Conservation (phyloP, 164 flowering plant genomes). For the Vitis rotundifolia region DNA sequence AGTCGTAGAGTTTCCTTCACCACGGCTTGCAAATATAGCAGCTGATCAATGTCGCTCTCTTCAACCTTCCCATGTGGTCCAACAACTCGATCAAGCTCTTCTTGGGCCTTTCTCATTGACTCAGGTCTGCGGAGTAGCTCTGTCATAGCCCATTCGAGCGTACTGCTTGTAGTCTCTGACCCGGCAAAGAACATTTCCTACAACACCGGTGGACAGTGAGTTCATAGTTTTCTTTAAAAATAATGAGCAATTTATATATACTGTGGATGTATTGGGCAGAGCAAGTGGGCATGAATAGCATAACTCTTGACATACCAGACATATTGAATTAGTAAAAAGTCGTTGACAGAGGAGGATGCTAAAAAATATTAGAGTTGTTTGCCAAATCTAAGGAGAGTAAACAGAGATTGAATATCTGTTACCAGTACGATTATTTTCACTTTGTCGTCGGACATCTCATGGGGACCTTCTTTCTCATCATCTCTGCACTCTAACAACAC, state of each 20-base stretch:
- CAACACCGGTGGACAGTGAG: background rate
- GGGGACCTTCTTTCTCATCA: constrained; percentile 11
- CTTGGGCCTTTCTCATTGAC: constrained; percentile 13
- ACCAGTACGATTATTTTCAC: constrained; percentile 13
- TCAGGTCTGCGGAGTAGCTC: constrained; percentile 23
- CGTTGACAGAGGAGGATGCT: no score
- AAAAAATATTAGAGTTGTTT: no score
- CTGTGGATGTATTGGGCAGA: no score
- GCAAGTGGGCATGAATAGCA: no score
- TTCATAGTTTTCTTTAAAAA: no score
- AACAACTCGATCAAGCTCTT: constrained; percentile 23
- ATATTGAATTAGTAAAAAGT: no score
- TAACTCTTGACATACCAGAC: no score
- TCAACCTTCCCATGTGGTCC: constrained; percentile 18
- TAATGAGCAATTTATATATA: no score
- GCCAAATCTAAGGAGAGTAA: no score
- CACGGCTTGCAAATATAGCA: constrained; percentile 21
- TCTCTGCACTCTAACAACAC: constrained; percentile 13
- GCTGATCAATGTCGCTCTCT: constrained; percentile 16
- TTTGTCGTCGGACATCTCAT: constrained; percentile 6
- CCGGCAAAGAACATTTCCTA: constrained; percentile 24
- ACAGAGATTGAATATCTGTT: background rate
- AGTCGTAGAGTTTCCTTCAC: constrained; percentile 20
- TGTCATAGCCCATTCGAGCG: constrained; percentile 29
- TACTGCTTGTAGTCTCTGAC: constrained; percentile 27